Evolutionary conservation across 768 basidiomycete genomes (phyloP).

Genomic region (Strobilomyces confusus): DNA sequence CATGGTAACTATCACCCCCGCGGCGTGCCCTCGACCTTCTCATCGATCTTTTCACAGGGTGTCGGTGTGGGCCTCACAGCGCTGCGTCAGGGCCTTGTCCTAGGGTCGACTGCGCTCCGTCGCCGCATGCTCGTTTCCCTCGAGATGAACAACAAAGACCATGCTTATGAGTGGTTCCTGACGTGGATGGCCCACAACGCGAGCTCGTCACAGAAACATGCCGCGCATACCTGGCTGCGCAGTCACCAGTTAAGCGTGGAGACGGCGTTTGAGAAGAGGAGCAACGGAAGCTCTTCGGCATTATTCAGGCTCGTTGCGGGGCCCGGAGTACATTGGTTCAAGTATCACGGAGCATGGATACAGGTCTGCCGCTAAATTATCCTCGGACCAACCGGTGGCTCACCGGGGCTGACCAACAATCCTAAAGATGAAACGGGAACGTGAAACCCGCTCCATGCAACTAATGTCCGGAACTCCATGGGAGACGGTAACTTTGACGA

Average conservation of each 20-base stretch:
- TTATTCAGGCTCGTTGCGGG: slow-evolving; percentile 94
- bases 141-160: slow-evolving; percentile 95
- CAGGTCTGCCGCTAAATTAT: slow-evolving; percentile 50
- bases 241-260: slow-evolving; percentile 95
- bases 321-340: slow-evolving; percentile 90
- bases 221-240: slow-evolving; percentile 46
- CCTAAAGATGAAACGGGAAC: slow-evolving; percentile 84
- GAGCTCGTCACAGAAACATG: slow-evolving; percentile 25
- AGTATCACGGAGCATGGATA: slow-evolving; percentile 91
- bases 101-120: slow-evolving; percentile 73
- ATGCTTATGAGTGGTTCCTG: slow-evolving; percentile 94
- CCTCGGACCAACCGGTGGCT: not conserved
- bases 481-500: slow-evolving; percentile 95
- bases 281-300: slow-evolving; percentile 88
- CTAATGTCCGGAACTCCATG: slow-evolving; percentile 90
- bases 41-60: slow-evolving; percentile 50
- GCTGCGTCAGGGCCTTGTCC: slow-evolving; percentile 63
- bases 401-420: not conserved
- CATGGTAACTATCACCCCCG: slow-evolving; percentile 56
- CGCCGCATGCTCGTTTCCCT: slow-evolving; percentile 90
- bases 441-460: slow-evolving; percentile 90
- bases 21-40: not conserved
- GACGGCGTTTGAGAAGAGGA: slow-evolving; percentile 82
- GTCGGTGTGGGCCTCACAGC: slow-evolving; percentile 80
- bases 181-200: slow-evolving; percentile 88